These are phyloP conservation scores for Yarrowia yakushimensis DNA, from an alignment of 805 yeast species.

Conservation along the genomic window DNA sequence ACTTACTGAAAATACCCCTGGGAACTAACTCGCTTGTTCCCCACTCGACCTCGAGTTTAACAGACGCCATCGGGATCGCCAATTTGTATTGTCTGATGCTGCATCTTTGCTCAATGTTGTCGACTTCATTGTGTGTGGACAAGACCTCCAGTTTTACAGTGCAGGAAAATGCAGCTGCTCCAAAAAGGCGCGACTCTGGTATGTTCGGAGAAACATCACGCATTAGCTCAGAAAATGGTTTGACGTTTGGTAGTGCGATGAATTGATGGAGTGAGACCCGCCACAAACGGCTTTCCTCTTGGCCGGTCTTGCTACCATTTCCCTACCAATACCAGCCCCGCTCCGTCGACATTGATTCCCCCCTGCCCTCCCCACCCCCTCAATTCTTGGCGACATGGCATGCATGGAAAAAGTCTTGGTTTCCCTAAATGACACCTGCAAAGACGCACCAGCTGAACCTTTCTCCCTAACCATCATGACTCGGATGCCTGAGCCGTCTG, in stretches of 20 bases:
- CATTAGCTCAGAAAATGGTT: not conserved
- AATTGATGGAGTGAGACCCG: not conserved
- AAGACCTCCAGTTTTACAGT: not conserved
- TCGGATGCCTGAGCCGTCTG: not conserved
- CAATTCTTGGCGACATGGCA: slow-evolving; percentile 9
- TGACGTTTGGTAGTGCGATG: not conserved
- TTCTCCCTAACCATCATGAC: not conserved
- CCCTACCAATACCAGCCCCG: too few relatives aligned
- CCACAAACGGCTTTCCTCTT: not conserved
- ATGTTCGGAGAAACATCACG: too few relatives aligned
- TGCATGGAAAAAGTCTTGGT: slow-evolving; percentile 10
- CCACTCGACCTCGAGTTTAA: slow-evolving; percentile 18
- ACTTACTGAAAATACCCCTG: not conserved
- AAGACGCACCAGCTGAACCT: slow-evolving; percentile 1
- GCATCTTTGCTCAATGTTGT: not conserved
- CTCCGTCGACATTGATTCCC: not conserved
- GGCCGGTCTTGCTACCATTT: too few relatives aligned
- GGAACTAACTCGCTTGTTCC: not conserved
- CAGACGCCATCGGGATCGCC: not conserved
- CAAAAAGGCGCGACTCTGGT: too few relatives aligned
- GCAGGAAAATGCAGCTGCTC: not conserved
- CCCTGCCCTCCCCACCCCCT: slow-evolving; percentile 23
- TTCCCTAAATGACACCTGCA: slow-evolving; percentile 7
- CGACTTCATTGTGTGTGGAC: not conserved
- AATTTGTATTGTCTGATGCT: not conserved